phyloP scores from a whole-genome alignment of 352 stramenopile species.

The Achlya hypogyna region DNA sequence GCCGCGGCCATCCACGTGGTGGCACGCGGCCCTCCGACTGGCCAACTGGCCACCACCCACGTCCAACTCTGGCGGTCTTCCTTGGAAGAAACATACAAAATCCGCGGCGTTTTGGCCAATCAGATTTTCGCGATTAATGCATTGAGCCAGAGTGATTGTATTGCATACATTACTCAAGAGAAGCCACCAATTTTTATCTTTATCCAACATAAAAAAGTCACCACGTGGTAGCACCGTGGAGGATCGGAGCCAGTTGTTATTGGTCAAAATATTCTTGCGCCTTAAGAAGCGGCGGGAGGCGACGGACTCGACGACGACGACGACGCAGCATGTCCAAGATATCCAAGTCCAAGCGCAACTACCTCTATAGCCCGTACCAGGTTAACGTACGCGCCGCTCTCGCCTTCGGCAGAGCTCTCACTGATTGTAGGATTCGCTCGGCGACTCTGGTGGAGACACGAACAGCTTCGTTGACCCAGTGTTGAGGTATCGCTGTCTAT shows the following conservation, averaged over 20 bases:
- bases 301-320: too few species aligned
- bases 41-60: background rate
- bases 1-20: slow-evolving; percentile 4
- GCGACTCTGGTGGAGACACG: background rate
- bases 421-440: background rate
- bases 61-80: background rate
- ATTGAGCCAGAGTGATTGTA: background rate
- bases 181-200: background rate
- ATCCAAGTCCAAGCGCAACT: slow-evolving; percentile 18
- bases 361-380: slow-evolving; percentile 18
- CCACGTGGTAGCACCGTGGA: background rate
- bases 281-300: background rate
- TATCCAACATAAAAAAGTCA: background rate
- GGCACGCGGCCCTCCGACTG: background rate
- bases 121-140: background rate
- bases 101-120: background rate
- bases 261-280: background rate
- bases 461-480: slow-evolving; percentile 12
- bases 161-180: background rate
- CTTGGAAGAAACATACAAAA: background rate
- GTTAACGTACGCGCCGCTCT: background rate
- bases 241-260: background rate
- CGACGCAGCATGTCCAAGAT: slow-evolving; percentile 17
- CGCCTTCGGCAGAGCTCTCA: background rate
- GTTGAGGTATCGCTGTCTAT: slow-evolving; percentile 10